These are phyloP conservation scores for Clavispora vitiphila DNA, from an alignment of 805 yeast genomes.

Conservation along the genomic window DNA sequence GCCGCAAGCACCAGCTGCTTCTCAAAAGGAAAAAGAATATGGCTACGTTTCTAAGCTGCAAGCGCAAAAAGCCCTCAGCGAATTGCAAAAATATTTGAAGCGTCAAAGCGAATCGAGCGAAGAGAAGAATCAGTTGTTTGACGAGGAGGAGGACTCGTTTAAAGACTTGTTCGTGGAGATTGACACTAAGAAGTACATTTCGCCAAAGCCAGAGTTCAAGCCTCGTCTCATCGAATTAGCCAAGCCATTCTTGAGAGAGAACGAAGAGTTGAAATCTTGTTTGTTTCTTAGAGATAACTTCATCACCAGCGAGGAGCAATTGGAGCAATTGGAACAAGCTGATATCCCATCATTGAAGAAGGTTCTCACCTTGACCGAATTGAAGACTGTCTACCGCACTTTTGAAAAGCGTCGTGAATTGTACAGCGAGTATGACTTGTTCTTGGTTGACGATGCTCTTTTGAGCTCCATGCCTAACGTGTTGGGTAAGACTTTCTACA, in stretches of 20 bases:
- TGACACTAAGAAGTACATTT: constrained; percentile 59
- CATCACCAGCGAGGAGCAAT: constrained; percentile 38
- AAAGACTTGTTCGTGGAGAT: constrained; percentile 56
- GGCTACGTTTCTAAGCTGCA: constrained; percentile 13
- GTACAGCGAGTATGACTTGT: constrained; percentile 61
- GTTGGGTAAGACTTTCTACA: constrained; percentile 75
- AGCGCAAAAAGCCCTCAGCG: constrained; percentile 49
- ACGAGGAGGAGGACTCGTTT: constrained; percentile 47
- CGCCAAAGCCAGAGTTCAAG: constrained; percentile 55
- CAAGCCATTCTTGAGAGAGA: constrained; percentile 41
- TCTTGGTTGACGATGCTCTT: constrained; percentile 80
- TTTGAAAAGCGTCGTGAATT: constrained; percentile 83
- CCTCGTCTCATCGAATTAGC: constrained; percentile 45
- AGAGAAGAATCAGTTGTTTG: constrained; percentile 47
- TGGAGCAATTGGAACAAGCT: constrained; percentile 44
- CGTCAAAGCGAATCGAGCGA: constrained; percentile 25
- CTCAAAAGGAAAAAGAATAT: constrained; percentile 1
- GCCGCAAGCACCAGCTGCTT: constrained; percentile 9
- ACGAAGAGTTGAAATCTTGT: constrained; percentile 52
- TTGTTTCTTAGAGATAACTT: constrained; percentile 62
- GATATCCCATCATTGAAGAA: constrained; percentile 42
- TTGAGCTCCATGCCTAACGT: constrained; percentile 76
- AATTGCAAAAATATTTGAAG: constrained; percentile 57
- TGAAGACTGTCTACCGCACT: constrained; percentile 83
- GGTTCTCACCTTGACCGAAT: constrained; percentile 66